phyloP scores from a whole-genome alignment of 2,329 filamentous ascomycete species.

The Orbilia brochopaga region DNA sequence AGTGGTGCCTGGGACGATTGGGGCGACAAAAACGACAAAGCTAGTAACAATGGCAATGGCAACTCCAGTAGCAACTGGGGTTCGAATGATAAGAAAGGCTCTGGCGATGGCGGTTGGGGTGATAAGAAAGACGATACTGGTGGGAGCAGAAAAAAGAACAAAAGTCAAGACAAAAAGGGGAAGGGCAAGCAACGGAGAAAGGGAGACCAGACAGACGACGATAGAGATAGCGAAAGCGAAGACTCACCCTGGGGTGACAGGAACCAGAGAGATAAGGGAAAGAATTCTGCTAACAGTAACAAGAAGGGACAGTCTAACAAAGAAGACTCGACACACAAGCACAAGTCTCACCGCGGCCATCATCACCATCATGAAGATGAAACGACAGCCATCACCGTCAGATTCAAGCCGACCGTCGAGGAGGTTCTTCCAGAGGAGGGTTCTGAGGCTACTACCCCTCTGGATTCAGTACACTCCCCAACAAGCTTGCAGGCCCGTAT shows the following conservation, averaged over 20 bases:
- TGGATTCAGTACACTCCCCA: conserved; percentile 42
- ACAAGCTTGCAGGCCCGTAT: conserved; percentile 14
- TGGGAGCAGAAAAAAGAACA: conserved; percentile 12
- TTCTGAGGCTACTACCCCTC: conserved; percentile 12
- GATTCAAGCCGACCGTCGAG: conserved; percentile 9
- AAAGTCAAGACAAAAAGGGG: conserved; percentile 16
- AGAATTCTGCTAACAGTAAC: conserved; percentile 6
- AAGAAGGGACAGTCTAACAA: conserved; percentile 30
- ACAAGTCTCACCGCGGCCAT: conserved; percentile 19
- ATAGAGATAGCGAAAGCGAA: conserved; percentile 10
- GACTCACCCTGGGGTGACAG: conserved; percentile 5
- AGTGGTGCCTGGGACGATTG: conserved; percentile 7
- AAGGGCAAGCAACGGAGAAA: conserved; percentile 32
- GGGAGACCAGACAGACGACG: conserved; percentile 24
- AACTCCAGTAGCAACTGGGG: conserved; percentile 13
- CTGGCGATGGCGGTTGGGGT: not conserved
- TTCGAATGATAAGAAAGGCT: not conserved
- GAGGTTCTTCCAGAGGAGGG: conserved; percentile 26
- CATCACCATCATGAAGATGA: conserved; percentile 28
- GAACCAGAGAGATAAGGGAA: conserved; percentile 18
- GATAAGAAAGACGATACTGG: conserved; percentile 9
- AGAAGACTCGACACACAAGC: conserved; percentile 1
- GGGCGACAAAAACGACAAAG: not conserved
- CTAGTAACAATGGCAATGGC: not conserved
- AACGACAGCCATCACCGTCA: conserved; percentile 22